Evolutionary conservation across 2,329 filamentous ascomycete species (phyloP).

Genomic region (Colletotrichum kahawae): DNA sequence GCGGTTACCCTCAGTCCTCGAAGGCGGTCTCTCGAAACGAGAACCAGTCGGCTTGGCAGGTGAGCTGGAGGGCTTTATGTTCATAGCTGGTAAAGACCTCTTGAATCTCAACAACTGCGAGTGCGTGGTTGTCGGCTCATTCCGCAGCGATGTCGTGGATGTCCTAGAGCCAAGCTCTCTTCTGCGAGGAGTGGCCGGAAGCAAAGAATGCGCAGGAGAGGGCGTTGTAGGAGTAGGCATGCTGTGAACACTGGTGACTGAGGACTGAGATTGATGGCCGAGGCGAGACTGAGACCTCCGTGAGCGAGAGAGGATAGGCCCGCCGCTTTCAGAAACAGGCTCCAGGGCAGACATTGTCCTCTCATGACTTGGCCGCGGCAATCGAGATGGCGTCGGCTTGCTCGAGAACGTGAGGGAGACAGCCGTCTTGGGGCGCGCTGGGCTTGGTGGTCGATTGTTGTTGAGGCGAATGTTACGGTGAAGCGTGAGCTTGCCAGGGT

Average conservation of each 20-base stretch:
- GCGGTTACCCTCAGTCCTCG: constrained; percentile 58
- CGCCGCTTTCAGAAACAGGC: constrained; percentile 89
- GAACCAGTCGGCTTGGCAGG: constrained; percentile 53
- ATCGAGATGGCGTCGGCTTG: constrained; percentile 73
- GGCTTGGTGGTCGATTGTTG: constrained; percentile 70
- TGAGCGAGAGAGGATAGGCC: constrained; percentile 62
- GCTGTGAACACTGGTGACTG: constrained; percentile 67
- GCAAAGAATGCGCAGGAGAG: constrained; percentile 57
- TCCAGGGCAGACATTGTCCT: constrained; percentile 77
- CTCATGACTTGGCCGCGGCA: constrained; percentile 77
- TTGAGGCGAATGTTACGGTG: constrained; percentile 94
- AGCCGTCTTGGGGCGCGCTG: constrained; percentile 73
- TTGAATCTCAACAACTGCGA: constrained; percentile 70
- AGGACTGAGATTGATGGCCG: constrained; percentile 73
- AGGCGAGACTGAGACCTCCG: constrained; percentile 71
- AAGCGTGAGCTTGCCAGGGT: constrained; percentile 79
- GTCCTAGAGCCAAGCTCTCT: constrained; percentile 62
- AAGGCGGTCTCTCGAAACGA: constrained; percentile 63
- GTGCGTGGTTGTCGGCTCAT: constrained; percentile 68
- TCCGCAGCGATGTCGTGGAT: constrained; percentile 58
- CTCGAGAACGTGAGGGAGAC: constrained; percentile 92
- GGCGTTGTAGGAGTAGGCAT: constrained; percentile 65
- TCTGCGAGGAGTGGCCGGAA: constrained; percentile 65
- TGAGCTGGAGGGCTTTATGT: constrained; percentile 47
- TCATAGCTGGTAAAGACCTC: constrained; percentile 66